Conservation (phyloP, 1,139 yeast species). For the Taphrina flavorubra region DNA sequence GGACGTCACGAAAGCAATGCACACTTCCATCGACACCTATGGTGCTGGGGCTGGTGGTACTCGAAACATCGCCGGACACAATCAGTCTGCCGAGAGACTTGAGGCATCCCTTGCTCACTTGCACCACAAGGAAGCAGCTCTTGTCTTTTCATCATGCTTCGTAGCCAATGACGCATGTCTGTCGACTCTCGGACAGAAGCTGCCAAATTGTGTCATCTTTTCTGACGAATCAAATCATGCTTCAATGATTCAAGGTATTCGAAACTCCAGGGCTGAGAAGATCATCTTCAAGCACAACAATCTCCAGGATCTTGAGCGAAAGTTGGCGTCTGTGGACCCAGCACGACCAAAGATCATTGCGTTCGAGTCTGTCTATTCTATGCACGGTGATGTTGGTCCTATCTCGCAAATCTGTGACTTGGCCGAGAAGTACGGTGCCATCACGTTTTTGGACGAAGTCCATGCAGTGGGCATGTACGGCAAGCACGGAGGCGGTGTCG, state of each 20-base stretch:
- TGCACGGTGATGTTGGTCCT: conserved; percentile 98
- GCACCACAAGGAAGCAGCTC: conserved; percentile 93
- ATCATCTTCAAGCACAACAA: conserved; percentile 92
- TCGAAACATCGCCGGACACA: conserved; percentile 97
- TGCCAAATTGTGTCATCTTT: conserved; percentile 87
- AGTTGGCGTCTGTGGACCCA: conserved; percentile 78
- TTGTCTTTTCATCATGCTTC: conserved; percentile 92
- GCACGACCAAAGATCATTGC: conserved; percentile 92
- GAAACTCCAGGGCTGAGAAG: conserved; percentile 85
- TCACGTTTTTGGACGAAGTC: conserved; percentile 96
- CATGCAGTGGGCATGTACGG: conserved; percentile 99
- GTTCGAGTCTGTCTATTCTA: conserved; percentile 94
- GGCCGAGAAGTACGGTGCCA: conserved; percentile 96
- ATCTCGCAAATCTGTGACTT: conserved; percentile 90
- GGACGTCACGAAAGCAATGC: conserved; percentile 76
- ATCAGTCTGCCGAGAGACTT: conserved; percentile 79
- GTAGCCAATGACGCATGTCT: conserved; percentile 98
- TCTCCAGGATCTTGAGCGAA: conserved; percentile 76
- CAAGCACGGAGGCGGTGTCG: conserved; percentile 99
- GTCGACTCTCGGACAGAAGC: conserved; percentile 85
- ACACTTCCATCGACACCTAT: conserved; percentile 77
- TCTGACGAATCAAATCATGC: conserved; percentile 96
- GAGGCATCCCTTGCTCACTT: conserved; percentile 87
- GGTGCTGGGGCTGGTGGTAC: conserved; percentile 99
- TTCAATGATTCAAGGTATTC: conserved; percentile 94